phyloP scores from a whole-genome alignment of 1,284 basidiomycete species.

The Mycena sp. region DNA sequence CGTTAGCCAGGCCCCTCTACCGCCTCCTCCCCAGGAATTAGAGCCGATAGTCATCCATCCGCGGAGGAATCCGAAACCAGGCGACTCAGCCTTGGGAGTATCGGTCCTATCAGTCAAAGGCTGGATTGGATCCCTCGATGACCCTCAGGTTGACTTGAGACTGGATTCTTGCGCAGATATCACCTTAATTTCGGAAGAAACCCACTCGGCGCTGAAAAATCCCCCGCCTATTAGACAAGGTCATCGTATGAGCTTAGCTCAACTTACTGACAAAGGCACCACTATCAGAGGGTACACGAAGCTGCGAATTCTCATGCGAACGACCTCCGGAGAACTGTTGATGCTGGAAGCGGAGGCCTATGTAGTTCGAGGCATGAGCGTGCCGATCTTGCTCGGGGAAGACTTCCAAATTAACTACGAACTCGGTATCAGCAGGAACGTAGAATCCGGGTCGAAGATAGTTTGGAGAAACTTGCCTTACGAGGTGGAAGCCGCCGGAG shows the following conservation, averaged over 20 bases:
- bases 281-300: constrained; percentile 29
- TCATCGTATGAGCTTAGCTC: constrained; percentile 28
- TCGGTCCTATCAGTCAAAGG: constrained; percentile 10
- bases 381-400: constrained; percentile 41
- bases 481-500: background rate
- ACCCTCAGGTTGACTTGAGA: constrained; percentile 17
- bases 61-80: background rate
- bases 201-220: background rate
- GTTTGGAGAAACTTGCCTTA: background rate
- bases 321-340: constrained; percentile 25
- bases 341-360: constrained; percentile 40
- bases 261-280: constrained; percentile 31
- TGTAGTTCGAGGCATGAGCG: background rate
- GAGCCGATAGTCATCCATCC: background rate
- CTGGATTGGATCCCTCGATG: constrained; percentile 1
- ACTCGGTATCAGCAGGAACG: constrained; percentile 20
- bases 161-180: constrained; percentile 38
- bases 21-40: background rate
- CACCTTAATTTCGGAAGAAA: constrained; percentile 32
- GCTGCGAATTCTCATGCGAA: constrained; percentile 19
- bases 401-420: constrained; percentile 41
- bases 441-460: background rate
- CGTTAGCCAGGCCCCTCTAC: background rate
- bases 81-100: constrained; percentile 17
- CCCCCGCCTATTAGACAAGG: constrained; percentile 18